Base-by-base conservation (phyloP, 164 flowering plant species). In the Euptelea pleiosperma region DNA sequence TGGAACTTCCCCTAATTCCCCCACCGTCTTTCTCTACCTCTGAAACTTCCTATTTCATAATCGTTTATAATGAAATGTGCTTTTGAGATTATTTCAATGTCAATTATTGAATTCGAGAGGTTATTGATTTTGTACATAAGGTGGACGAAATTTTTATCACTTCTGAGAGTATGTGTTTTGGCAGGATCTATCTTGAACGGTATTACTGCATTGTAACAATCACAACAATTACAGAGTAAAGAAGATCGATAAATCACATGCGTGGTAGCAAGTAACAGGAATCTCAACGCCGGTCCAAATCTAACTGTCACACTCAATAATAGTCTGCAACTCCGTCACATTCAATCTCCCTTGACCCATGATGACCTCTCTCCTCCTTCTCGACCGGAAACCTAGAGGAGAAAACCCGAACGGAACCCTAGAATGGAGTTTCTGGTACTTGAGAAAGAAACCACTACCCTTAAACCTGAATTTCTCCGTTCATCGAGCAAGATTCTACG, bases 231-330 rank as follows among this genome's bases (percentile, higher is more conserved):
- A 28, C 36, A 60, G 34, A 22, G 18, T 21, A 15, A 45, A 37
- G 8, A 21, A n/a, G 7, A 18, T 8, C 12, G 31, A 25, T 6
- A 19, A 26, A n/a, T 11, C 0, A 21, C 43, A 34, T 2, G 67
- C 75, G 72, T 67, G 72, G 22, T 67, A 67, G 54, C 72, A 72
- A 55, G 63, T 72, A 14, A 72, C 69, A 6, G 69, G 75, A 51
- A 72, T 64, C 58, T 72, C 75, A 8, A 72, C 69, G 11, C 71
- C 65, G 1, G 55, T 39, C 11, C 66, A 58, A 34, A 54, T 53
- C 54, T 62, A 64, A 37, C 64, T 64, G 29, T 34, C 33, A 22
- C 49, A 52, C 28, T 58, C 68, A 21, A 62, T 65, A 33, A n/a
- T 28, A 8, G 41, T 36, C 57, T 58, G 68, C 48, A 61, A 47